These are phyloP conservation scores for Paulownia fortunei DNA, from an alignment of 257 asterid species.

Conservation along the genomic window DNA sequence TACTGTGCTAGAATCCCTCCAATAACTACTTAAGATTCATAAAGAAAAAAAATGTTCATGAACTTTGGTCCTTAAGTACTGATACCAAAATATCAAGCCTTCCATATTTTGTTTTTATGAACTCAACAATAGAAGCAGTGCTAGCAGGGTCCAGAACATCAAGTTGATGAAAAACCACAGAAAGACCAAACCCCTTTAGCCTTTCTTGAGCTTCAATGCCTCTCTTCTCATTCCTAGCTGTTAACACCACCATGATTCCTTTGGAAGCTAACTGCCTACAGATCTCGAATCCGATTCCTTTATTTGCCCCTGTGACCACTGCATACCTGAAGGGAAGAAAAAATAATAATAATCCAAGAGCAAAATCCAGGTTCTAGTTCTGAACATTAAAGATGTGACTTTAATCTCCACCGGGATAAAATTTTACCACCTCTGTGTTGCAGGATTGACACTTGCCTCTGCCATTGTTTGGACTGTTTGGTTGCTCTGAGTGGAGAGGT, in stretches of 20 bases:
- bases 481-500: neutral
- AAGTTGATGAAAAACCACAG: constrained; percentile 53
- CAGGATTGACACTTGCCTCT: neutral
- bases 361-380: neutral
- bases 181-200: constrained; percentile 36
- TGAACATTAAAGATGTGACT: neutral
- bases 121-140: constrained; percentile 36
- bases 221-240: constrained; percentile 50
- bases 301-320: constrained; percentile 56
- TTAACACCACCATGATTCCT: constrained; percentile 49
- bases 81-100: constrained; percentile 60
- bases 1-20: no score
- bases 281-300: constrained; percentile 55
- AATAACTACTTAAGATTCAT: no score
- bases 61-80: neutral
- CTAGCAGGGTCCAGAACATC: constrained; percentile 46
- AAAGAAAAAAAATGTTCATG: no score
- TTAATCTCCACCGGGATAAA: neutral
- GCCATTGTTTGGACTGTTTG: constrained; percentile 14
- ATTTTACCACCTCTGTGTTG: constrained; percentile 19
- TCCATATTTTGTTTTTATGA: constrained; percentile 36
- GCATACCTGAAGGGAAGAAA: constrained; percentile 40
- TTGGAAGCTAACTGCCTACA: constrained; percentile 50
- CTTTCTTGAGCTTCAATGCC: constrained; percentile 50
- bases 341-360: neutral